phyloP scores from a whole-genome alignment of 2,329 filamentous ascomycete species.

The Corinectria fuckeliana region DNA sequence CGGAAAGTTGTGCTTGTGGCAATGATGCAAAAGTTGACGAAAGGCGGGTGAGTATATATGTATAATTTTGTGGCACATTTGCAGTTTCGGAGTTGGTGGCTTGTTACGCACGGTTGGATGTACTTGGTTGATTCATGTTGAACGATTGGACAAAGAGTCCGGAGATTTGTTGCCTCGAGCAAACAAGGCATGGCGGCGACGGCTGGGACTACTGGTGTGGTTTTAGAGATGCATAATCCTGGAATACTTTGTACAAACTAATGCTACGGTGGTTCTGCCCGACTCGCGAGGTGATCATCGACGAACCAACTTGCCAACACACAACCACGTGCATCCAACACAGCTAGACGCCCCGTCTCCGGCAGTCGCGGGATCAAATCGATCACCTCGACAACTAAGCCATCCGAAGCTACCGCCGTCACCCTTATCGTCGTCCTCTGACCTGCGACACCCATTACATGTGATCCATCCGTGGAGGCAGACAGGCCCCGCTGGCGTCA shows the following conservation, averaged over 20 bases:
- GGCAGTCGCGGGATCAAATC: slow-evolving; percentile 12
- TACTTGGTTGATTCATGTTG: neutral
- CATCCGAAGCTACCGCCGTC: slow-evolving; percentile 5
- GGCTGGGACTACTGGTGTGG: neutral
- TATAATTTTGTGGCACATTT: neutral
- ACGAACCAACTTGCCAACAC: too few species aligned
- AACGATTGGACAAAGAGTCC: neutral
- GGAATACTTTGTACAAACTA: neutral
- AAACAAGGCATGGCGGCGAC: too few species aligned
- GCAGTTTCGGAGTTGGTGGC: slow-evolving; percentile 2
- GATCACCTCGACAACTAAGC: neutral
- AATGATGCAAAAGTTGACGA: slow-evolving; percentile 52
- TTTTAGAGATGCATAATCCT: neutral
- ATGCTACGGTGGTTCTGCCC: neutral
- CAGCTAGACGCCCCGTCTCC: neutral
- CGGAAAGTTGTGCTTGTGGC: slow-evolving; percentile 92
- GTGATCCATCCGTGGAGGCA: slow-evolving; percentile 30
- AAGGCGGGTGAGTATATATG: neutral
- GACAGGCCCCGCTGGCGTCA: slow-evolving; percentile 33
- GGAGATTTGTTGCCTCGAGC: neutral
- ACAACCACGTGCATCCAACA: neutral
- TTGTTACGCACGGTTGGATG: neutral
- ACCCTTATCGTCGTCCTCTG: slow-evolving; percentile 31
- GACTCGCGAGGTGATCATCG: neutral
- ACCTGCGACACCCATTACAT: slow-evolving; percentile 32